These are phyloP conservation scores for Trametopsis cervina DNA, from an alignment of 768 basidiomycete genomes.

Conservation along the genomic window DNA sequence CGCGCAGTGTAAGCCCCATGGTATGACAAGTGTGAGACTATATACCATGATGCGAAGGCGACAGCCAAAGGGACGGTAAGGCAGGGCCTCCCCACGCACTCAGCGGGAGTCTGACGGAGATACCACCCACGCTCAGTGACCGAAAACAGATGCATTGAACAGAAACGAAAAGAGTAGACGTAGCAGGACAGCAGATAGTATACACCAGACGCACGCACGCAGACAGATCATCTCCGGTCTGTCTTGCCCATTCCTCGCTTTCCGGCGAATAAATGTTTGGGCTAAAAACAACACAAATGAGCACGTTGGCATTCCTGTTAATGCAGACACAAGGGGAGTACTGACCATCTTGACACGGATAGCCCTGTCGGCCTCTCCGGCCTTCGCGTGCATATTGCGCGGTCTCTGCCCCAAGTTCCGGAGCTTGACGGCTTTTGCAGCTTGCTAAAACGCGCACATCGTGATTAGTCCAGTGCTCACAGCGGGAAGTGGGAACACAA, in stretches of 20 bases:
- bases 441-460: conserved; percentile 50
- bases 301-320: conserved; percentile 2
- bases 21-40: too few relatives aligned
- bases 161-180: too few relatives aligned
- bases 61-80: too few relatives aligned
- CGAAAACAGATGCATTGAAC: too few relatives aligned
- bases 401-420: conserved; percentile 83
- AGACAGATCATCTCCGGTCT: conserved; percentile 51
- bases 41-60: too few relatives aligned
- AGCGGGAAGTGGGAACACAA: background rate
- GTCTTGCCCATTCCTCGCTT: conserved; percentile 86
- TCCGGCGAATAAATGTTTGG: conserved; percentile 80
- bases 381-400: conserved; percentile 84
- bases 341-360: conserved; percentile 78
- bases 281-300: conserved; percentile 36
- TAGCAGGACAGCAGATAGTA: too few relatives aligned
- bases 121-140: too few relatives aligned
- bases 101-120: too few relatives aligned
- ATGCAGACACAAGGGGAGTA: background rate
- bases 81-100: too few relatives aligned
- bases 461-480: conserved; percentile 1
- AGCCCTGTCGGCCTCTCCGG: conserved; percentile 82
- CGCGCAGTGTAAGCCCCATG: too few relatives aligned
- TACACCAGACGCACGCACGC: too few relatives aligned
- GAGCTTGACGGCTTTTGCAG: conserved; percentile 68